Conservation (phyloP, 2,329 filamentous ascomycete species). For the Hyphodiscus sp. region DNA sequence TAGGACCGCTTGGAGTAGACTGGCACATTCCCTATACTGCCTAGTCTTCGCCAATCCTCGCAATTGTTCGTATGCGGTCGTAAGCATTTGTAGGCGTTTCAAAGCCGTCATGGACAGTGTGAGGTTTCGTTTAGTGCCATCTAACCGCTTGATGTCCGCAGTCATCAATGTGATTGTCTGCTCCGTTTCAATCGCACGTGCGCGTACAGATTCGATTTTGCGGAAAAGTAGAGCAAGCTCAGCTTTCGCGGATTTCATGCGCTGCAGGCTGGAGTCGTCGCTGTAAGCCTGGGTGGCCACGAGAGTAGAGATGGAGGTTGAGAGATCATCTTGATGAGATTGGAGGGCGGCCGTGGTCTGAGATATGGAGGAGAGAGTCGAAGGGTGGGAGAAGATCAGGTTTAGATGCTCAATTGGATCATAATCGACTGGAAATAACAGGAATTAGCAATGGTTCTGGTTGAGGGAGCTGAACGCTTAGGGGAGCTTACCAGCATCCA, state of each 20-base stretch:
- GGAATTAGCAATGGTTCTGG: conserved; percentile 12
- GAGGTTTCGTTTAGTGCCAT: conserved; percentile 93
- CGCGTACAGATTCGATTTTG: conserved; percentile 90
- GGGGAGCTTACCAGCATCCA: conserved; percentile 29
- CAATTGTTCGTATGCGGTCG: conserved; percentile 96
- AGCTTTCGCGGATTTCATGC: conserved; percentile 84
- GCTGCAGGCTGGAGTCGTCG: conserved; percentile 79
- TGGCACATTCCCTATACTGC: conserved; percentile 92
- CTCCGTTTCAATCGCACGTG: conserved; percentile 85
- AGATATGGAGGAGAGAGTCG: conserved; percentile 70
- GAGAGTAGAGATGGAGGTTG: conserved; percentile 67
- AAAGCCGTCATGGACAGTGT: conserved; percentile 96
- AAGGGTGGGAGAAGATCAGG: conserved; percentile 84
- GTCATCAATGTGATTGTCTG: conserved; percentile 98
- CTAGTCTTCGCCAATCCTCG: conserved; percentile 73
- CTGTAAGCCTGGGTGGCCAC: conserved; percentile 73
- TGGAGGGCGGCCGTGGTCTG: conserved; percentile 69
- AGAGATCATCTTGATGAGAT: conserved; percentile 74
- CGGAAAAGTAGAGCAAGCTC: conserved; percentile 87
- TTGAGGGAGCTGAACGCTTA: background rate
- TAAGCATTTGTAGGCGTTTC: conserved; percentile 96
- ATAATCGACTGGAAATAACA: conserved; percentile 59
- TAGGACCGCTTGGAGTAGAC: conserved; percentile 86
- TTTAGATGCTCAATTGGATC: conserved; percentile 92
- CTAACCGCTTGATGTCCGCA: conserved; percentile 93